A percentile compares a stretch with the other conserved stretches of the same genome.
These are phyloP conservation scores for Petunia axillaris DNA, from an alignment of 257 asterid genomes.

Conservation along the genomic window DNA sequence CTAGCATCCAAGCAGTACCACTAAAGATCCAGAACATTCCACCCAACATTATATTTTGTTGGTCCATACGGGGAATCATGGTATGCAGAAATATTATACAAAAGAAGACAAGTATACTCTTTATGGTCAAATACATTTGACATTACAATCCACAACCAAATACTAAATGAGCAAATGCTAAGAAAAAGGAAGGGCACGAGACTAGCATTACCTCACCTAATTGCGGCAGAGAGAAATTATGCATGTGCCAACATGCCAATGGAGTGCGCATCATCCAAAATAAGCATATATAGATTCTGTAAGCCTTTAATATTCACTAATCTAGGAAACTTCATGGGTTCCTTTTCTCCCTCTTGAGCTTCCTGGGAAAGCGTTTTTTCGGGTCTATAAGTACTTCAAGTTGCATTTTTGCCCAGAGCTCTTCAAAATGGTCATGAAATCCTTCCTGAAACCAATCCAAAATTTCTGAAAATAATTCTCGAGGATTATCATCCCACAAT, in stretches of 20 bases:
- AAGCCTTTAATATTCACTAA: slow-evolving; percentile 3
- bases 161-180: neutral
- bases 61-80: neutral
- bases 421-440: slow-evolving; percentile 44
- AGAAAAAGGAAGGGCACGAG: slow-evolving; percentile 17
- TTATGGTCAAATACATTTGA: slow-evolving; percentile 4
- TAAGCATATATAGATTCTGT: slow-evolving; percentile 17
- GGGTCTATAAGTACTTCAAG: slow-evolving; percentile 43
- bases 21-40: too few species aligned
- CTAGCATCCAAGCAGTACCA: neutral
- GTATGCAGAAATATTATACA: slow-evolving; percentile 3
- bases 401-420: slow-evolving; percentile 61
- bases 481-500: slow-evolving; percentile 58
- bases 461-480: slow-evolving; percentile 56
- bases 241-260: slow-evolving; percentile 14
- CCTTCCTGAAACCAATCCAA: slow-evolving; percentile 77
- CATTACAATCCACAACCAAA: slow-evolving; percentile 18
- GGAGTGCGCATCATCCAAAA: slow-evolving; percentile 19
- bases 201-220: slow-evolving; percentile 23
- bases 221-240: neutral
- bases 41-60: neutral
- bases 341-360: slow-evolving; percentile 39
- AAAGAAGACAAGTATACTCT: neutral
- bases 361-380: slow-evolving; percentile 41
- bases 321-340: slow-evolving; percentile 22